Conservation (phyloP, 177 flowering plant genomes). For the Vitis hybrid region DNA sequence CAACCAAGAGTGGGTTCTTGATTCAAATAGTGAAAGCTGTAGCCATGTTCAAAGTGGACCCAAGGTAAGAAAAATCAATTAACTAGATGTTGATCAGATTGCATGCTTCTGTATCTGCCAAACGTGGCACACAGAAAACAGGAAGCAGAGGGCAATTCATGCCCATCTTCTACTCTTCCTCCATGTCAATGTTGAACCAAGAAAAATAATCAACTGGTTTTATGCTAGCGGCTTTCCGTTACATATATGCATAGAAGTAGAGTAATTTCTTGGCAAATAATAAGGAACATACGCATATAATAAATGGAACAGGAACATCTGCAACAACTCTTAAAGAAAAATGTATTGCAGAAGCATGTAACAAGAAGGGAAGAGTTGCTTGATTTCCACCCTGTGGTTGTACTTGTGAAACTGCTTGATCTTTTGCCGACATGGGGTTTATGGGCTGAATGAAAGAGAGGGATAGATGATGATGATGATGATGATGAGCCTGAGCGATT, state of each 20-base stretch:
- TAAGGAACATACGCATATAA: no score
- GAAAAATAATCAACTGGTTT: not conserved
- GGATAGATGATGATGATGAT: no score
- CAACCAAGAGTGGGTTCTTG: not conserved
- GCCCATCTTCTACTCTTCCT: slow-evolving; percentile 1
- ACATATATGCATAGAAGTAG: no score
- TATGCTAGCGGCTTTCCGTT: not conserved
- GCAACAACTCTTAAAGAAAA: no score
- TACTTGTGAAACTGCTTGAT: not conserved
- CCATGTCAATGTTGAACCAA: not conserved
- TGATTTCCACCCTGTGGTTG: not conserved
- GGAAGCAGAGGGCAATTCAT: not conserved
- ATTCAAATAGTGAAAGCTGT: slow-evolving; percentile 20
- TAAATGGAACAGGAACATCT: no score
- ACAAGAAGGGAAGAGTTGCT: not conserved
- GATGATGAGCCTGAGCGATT: no score
- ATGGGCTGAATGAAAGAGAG: not conserved
- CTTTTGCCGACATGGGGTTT: not conserved
- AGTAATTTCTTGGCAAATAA: no score
- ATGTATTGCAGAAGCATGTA: no score
- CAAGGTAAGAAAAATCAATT: slow-evolving; percentile 30
- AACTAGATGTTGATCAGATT: not conserved
- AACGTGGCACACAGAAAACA: not conserved
- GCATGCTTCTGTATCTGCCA: not conserved
- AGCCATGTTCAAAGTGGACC: slow-evolving; percentile 23